Percentiles rank a stretch among this genome's conserved stretches.
These are phyloP conservation scores for Starmerella apis DNA, from an alignment of 805 yeast genomes.

Conservation along the genomic window DNA sequence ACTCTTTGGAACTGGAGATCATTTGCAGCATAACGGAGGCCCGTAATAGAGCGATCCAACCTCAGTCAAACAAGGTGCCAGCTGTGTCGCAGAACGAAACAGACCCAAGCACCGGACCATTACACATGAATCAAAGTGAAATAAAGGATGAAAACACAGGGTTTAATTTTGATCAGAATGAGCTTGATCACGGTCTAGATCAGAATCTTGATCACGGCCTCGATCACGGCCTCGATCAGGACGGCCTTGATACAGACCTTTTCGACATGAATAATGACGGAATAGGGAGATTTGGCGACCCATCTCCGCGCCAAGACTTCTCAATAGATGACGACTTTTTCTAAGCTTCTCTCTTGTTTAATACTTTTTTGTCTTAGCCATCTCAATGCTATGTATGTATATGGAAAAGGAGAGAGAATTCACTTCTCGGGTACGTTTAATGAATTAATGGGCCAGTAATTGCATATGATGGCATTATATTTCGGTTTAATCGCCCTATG, in stretches of 20 bases:
- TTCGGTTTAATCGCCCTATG: too few relatives aligned
- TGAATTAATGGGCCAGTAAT: neutral
- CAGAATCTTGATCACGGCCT: neutral
- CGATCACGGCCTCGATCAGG: slow-evolving; percentile 2
- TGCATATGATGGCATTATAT: too few relatives aligned
- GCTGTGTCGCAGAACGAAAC: neutral
- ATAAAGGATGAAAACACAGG: too few relatives aligned
- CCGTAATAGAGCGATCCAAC: neutral
- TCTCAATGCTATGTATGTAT: neutral
- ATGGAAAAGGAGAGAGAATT: too few relatives aligned
- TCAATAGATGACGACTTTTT: slow-evolving; percentile 15
- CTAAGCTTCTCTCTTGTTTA: too few relatives aligned
- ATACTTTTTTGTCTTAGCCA: too few relatives aligned
- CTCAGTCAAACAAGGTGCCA: neutral
- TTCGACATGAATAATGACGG: slow-evolving; percentile 7
- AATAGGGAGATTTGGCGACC: slow-evolving; percentile 9
- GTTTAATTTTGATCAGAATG: neutral
- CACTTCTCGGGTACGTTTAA: neutral
- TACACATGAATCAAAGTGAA: too few relatives aligned
- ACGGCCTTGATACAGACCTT: slow-evolving; percentile 10
- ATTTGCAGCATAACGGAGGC: slow-evolving; percentile 8
- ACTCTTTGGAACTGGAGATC: slow-evolving; percentile 18
- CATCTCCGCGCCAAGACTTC: neutral
- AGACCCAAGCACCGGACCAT: neutral
- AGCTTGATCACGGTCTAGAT: neutral